phyloP scores from a whole-genome alignment of 768 basidiomycete genomes.

The Amanita thiersii region DNA sequence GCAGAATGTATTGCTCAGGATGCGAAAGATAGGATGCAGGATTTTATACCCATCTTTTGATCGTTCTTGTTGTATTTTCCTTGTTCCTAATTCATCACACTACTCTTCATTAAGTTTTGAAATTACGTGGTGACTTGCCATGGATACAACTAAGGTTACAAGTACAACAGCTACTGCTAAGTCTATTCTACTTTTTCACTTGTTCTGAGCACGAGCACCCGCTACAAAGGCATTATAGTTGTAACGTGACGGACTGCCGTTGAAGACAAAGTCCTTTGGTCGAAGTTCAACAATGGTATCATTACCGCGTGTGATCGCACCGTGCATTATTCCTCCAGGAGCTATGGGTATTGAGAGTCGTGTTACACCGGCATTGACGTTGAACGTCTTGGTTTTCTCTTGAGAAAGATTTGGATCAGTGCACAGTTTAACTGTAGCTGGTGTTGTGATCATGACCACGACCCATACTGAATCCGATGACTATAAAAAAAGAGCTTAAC shows the following conservation, averaged over 20 bases:
- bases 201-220: conserved; percentile 13
- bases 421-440: conserved; percentile 48
- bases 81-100: conserved; percentile 2
- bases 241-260: conserved; percentile 44
- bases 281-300: conserved; percentile 36
- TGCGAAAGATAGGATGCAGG: conserved; percentile 90
- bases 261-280: conserved; percentile 45
- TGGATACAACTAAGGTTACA: too few species aligned
- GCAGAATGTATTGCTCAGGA: conserved; percentile 98
- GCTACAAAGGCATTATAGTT: conserved; percentile 72
- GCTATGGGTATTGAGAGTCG: conserved; percentile 53
- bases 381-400: conserved; percentile 27
- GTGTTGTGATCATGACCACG: conserved; percentile 50
- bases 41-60: conserved; percentile 90
- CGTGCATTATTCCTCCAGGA: conserved; percentile 43
- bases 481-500: conserved; percentile 28
- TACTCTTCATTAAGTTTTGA: background rate
- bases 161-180: too few species aligned
- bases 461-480: conserved; percentile 62
- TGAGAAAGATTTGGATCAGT: conserved; percentile 30
- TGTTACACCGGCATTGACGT: conserved; percentile 48
- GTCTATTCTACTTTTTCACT: background rate
- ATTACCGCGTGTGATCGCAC: conserved; percentile 41
- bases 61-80: conserved; percentile 6
- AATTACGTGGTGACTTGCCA: too few species aligned